A percentile compares a stretch with the other conserved stretches of the same genome.
Conservation (phyloP, 1,139 yeast genomes). For the Saccharomycopsis hybrid region DNA sequence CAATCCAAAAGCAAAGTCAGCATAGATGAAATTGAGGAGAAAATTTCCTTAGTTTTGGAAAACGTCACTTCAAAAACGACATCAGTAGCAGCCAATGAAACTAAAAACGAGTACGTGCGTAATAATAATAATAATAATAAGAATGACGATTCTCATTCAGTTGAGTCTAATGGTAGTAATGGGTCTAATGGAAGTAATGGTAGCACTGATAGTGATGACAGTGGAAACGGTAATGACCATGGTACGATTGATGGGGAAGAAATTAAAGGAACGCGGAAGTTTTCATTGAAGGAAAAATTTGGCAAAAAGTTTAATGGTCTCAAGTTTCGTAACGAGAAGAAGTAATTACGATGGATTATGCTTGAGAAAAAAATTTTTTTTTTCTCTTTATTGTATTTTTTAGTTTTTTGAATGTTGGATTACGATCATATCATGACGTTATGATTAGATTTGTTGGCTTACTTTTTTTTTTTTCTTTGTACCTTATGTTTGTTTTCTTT, state of each 20-base stretch:
- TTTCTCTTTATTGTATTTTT: too few species aligned
- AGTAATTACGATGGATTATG: neutral
- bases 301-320: conserved; percentile 27
- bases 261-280: neutral
- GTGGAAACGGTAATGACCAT: conserved; percentile 19
- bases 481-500: too few species aligned
- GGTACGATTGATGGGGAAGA: conserved; percentile 15
- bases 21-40: neutral
- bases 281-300: conserved; percentile 25
- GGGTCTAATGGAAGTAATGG: conserved; percentile 5
- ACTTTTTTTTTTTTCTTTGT: too few species aligned
- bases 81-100: neutral
- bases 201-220: conserved; percentile 22
- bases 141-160: neutral
- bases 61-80: neutral
- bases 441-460: too few species aligned
- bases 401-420: too few species aligned
- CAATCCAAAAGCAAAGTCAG: neutral
- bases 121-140: neutral
- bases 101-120: neutral
- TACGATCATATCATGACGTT: too few species aligned
- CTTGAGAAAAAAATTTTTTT: too few species aligned
- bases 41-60: neutral
- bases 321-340: conserved; percentile 1
- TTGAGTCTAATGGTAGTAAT: neutral